A percentile compares a stretch with the other conserved stretches of the same genome.
Evolutionary conservation across 495 filamentous ascomycete genomes (phyloP).

Genomic region (Hypoxylon cercidicola): DNA sequence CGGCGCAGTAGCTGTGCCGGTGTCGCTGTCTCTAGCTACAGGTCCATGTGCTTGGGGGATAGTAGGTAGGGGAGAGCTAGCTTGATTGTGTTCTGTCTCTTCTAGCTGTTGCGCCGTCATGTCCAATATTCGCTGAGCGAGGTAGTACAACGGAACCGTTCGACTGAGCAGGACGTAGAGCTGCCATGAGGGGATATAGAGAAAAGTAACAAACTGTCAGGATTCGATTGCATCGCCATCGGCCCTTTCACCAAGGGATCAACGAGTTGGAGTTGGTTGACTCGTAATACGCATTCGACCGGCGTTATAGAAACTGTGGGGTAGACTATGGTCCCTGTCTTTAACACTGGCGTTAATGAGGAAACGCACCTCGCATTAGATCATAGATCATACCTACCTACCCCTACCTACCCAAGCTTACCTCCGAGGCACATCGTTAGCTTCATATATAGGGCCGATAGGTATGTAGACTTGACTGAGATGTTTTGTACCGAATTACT

Average conservation of each 20-base stretch:
- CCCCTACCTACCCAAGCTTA: too few relatives aligned
- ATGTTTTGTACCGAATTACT: too few relatives aligned
- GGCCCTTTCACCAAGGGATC: not conserved
- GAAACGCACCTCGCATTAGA: not conserved
- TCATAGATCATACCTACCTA: too few relatives aligned
- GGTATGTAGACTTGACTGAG: not conserved
- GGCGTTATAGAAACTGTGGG: too few relatives aligned
- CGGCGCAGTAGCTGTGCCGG: constrained; percentile 2
- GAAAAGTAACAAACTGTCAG: not conserved
- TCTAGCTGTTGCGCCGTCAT: constrained; percentile 9
- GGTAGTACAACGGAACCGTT: constrained; percentile 4
- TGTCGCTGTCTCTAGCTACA: not conserved
- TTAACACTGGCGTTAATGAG: not conserved
- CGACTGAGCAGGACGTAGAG: not conserved
- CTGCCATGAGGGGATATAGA: constrained; percentile 9
- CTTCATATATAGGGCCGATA: not conserved
- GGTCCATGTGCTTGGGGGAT: constrained; percentile 1
- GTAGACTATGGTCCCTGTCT: not conserved
- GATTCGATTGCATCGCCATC: not conserved
- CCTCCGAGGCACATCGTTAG: not conserved
- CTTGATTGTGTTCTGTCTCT: not conserved
- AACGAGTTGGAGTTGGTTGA: too few relatives aligned
- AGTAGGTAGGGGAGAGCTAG: not conserved
- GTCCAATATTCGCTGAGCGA: not conserved
- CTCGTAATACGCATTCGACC: too few relatives aligned